Evolutionary conservation across 2,329 filamentous ascomycete genomes (phyloP).

Genomic region (Fusarium robinianum): DNA sequence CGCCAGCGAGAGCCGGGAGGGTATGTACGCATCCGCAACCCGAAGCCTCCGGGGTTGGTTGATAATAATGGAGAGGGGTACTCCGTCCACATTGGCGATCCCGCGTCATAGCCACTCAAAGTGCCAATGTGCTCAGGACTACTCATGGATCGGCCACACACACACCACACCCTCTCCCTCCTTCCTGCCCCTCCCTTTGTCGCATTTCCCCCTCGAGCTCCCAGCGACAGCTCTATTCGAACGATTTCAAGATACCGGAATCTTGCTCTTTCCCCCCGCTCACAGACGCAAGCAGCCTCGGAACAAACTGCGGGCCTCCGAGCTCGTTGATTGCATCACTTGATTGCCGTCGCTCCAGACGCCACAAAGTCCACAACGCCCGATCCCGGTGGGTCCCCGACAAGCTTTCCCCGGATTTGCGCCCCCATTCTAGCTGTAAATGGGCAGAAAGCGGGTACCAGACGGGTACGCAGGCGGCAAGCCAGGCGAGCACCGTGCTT

Average conservation of each 20-base stretch:
- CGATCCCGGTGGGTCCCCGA: conserved; percentile 36
- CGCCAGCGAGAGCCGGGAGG: conserved; percentile 24
- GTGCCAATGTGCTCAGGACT: conserved; percentile 21
- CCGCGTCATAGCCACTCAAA: conserved; percentile 30
- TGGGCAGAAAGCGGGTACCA: conserved; percentile 30
- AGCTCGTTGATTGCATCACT: conserved; percentile 23
- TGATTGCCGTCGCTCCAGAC: conserved; percentile 26
- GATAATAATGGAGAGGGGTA: no score
- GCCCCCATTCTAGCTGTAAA: conserved; percentile 24
- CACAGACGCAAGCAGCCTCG: neutral
- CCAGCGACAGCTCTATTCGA: conserved; percentile 1
- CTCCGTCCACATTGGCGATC: conserved; percentile 34
- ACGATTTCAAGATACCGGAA: neutral
- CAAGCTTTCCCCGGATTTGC: conserved; percentile 45
- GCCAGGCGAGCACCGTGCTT: conserved; percentile 12
- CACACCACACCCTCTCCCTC: neutral
- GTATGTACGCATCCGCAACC: conserved; percentile 31
- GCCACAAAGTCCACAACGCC: conserved; percentile 29
- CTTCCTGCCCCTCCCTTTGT: neutral
- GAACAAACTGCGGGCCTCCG: conserved; percentile 17
- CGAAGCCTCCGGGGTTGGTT: conserved; percentile 33
- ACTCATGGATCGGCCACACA: conserved; percentile 14
- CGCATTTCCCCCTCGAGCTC: conserved; percentile 10
- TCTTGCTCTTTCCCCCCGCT: neutral
- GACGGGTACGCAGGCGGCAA: conserved; percentile 30